Evolutionary conservation across 805 yeast species (phyloP), one percentile per base, ranked within the genome.

Genomic region (Pichia thaimueangensis): DNA sequence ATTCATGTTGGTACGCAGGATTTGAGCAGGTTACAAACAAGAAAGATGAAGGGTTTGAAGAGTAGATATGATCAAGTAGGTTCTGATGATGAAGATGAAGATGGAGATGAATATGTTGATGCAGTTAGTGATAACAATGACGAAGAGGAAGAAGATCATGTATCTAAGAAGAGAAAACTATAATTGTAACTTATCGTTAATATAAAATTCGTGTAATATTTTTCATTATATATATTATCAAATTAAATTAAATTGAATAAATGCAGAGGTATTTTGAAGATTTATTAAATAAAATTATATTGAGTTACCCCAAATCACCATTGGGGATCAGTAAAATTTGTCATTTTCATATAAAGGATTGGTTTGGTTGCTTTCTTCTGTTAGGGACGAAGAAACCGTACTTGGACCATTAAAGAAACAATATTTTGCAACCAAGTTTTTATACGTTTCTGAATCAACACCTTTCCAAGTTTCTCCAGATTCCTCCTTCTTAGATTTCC

Each of bases 11-110:
- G 96, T 67, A 81, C 81, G 63, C 98, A 93, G 71, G 97, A 93
- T 63, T 71, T 93, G 63, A 73, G 76, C 59, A 82, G 82, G 63
- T 65, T 93, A 61, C 98, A 93, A 69, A 91, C 98, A 6, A 80
- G 98, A 68, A 93, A 93, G 79, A 87, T 93, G 96, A 93, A 93
- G 74, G 98, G 98, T 63, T 73, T 93, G 59, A 93, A 93, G 69
- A 73, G 85, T 43, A 78, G 76, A 62, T 89, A 74, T 55, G 96
- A 89, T 61, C 96, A 86, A 65, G 67, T 63, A 16, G 68, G 62
- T 35, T 72, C 65, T 23, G 62, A 47, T 20, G 54, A 49, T 12
- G 63, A 53, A 32, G 54, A 42, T 22, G 57, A 54, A 17, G 52
- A 41, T n/a, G n/a, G n/a, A 30, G 58, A 55, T 13, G 53, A 53